These are phyloP conservation scores for Adansonia rubrostipa DNA, from an alignment of 441 rosid genomes.

Conservation along the genomic window DNA sequence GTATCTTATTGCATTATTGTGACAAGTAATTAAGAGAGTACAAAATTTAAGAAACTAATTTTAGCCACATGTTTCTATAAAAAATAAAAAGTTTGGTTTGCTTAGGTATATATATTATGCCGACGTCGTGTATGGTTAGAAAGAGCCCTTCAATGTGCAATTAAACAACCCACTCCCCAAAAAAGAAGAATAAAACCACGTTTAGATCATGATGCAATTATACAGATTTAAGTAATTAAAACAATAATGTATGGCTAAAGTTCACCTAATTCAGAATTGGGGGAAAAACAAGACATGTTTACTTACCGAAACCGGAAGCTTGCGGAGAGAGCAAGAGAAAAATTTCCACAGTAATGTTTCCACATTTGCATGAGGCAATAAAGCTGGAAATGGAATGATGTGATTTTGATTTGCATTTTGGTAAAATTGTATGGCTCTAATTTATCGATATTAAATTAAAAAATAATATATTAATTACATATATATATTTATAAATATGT, in stretches of 20 bases:
- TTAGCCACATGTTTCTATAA: not conserved
- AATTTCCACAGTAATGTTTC: not conserved
- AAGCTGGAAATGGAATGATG: not conserved
- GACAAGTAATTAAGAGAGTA: no score
- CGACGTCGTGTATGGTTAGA: not conserved
- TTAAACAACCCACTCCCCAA: not conserved
- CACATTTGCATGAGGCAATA: slow-evolving; percentile 8
- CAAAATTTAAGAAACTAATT: no score
- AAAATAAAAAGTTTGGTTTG: not conserved
- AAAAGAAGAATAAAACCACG: no score
- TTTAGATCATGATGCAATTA: not conserved
- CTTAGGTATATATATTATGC: not conserved
- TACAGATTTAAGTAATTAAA: not conserved
- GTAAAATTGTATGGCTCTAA: not conserved
- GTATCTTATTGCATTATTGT: no score
- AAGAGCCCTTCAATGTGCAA: not conserved
- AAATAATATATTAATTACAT: no score
- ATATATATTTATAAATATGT: no score
- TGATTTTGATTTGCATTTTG: not conserved
- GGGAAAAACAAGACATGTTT: slow-evolving; percentile 29
- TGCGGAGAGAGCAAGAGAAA: not conserved
- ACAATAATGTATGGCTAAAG: not conserved
- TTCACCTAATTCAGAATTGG: not conserved
- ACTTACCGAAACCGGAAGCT: not conserved
- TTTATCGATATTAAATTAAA: no score